These are phyloP conservation scores for Obelidium mucronatum DNA, from an alignment of 192 early-diverging fungal genomes.

Conservation along the genomic window DNA sequence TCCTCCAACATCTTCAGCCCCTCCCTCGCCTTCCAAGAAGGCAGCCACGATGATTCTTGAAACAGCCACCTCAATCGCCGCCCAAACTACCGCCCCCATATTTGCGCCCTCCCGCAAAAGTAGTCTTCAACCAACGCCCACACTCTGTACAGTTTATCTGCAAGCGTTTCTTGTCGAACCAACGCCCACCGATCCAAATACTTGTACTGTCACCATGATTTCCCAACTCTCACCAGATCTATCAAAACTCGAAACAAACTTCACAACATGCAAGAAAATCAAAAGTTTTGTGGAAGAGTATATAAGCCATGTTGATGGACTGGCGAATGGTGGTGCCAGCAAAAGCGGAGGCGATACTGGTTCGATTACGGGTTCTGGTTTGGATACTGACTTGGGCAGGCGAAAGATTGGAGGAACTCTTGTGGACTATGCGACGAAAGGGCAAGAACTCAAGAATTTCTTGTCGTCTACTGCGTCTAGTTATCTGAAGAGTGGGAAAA, in stretches of 20 bases:
- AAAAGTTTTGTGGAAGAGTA: slow-evolving; percentile 64
- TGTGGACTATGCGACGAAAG: background rate
- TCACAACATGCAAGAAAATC: slow-evolving; percentile 43
- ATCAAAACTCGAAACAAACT: slow-evolving; percentile 48
- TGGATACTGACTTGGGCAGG: too few relatives aligned
- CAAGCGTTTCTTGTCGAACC: slow-evolving; percentile 56
- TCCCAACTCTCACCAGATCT: slow-evolving; percentile 52
- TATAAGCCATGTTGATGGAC: slow-evolving; percentile 14
- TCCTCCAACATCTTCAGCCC: background rate
- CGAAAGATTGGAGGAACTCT: background rate
- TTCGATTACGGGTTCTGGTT: too few relatives aligned
- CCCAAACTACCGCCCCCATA: background rate
- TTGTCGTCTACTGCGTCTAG: background rate
- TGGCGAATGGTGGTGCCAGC: background rate
- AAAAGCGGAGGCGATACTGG: background rate
- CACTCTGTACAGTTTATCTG: slow-evolving; percentile 39
- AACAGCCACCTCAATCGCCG: background rate
- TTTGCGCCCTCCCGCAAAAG: slow-evolving; percentile 7
- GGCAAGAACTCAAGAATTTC: background rate
- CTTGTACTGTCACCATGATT: slow-evolving; percentile 50
- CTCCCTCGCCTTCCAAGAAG: slow-evolving; percentile 1
- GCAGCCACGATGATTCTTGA: background rate
- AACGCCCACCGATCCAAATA: slow-evolving; percentile 23
- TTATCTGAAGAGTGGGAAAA: background rate
- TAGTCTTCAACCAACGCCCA: background rate